Conservation (phyloP, 1,139 yeast species). For the Yamadazyma taylorii region DNA sequence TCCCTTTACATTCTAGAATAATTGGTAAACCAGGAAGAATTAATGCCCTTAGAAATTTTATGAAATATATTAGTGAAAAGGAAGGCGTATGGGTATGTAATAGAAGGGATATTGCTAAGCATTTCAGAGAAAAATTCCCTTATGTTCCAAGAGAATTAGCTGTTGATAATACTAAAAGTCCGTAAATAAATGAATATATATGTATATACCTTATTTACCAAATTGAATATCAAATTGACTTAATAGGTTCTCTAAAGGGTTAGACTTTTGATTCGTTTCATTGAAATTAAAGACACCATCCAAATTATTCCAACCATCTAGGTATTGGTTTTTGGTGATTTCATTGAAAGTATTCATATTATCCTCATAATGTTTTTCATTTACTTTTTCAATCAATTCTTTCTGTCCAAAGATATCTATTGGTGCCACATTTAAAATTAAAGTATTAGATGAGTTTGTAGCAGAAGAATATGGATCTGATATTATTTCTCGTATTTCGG, state of each 20-base stretch:
- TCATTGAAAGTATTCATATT: background rate
- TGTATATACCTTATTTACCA: no score
- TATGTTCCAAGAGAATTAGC: conserved; percentile 14
- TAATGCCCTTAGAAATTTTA: conserved; percentile 30
- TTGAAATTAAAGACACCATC: background rate
- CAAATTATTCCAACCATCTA: background rate
- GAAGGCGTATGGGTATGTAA: conserved; percentile 36
- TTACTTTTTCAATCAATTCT: no score
- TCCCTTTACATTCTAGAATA: conserved; percentile 29
- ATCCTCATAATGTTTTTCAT: no score
- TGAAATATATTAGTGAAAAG: conserved; percentile 28
- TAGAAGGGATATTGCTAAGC: conserved; percentile 32
- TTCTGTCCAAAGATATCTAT: no score
- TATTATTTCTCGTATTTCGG: no score
- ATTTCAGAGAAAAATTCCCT: conserved; percentile 23
- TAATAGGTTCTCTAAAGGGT: no score
- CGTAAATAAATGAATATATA: background rate
- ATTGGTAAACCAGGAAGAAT: conserved; percentile 36
- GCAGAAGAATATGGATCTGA: no score
- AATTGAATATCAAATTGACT: no score
- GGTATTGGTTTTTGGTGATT: background rate
- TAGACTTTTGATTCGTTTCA: no score
- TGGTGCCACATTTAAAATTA: no score
- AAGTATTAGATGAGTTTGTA: no score
- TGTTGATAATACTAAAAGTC: conserved; percentile 5